Base-by-base conservation (phyloP, 1,284 basidiomycete genomes). In the Austropuccinia psidii region DNA sequence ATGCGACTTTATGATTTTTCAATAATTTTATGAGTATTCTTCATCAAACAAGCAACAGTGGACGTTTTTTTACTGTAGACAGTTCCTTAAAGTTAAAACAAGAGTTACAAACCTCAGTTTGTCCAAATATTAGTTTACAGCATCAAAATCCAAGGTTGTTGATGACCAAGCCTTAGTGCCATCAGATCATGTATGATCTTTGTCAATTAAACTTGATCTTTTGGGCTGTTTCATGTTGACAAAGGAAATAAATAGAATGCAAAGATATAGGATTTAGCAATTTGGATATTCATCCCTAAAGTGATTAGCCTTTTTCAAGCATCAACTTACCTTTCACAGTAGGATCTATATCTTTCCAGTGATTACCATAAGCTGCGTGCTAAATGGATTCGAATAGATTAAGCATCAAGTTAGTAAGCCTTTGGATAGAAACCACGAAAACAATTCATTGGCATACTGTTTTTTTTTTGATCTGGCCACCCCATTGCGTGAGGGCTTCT, bases 301-400 rank as follows among this genome's bases (percentile, higher is more conserved):
- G 19, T 15, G 9, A 24, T 24, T 31, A 47, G 1, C 43, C 3
- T 4, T 47, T 31, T 35, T n/a, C 24, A 21, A 27, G 9, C n/a
- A 11, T 3, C 17, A 35, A 47, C 41, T 52, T 54, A 64, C 69
- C 88, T 17, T 86, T 88, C 43, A 87, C 87, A 17, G 88, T 87
- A 52, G 86, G 85, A 13, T 73, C 69, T 33, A 81, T 75, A 75
- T 82, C 81, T 73, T 79, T 79, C 76, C 78, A 81, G 75, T 82
- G 80, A 61, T 81, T 80, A 31, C 81, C 80, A 73, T 82, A 82
- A 17, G 60, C 69, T 17, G 69, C 58, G 52, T 73, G 69, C 69
- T 73, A 24, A 24, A 47, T 29, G 29, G 19, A 58, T 19, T 24
- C 6, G 33, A 11, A 33, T 9, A 11, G 9, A 49, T 33, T 15